Base-by-base conservation (phyloP, 1,139 yeast genomes). In the Taphrina communis region DNA sequence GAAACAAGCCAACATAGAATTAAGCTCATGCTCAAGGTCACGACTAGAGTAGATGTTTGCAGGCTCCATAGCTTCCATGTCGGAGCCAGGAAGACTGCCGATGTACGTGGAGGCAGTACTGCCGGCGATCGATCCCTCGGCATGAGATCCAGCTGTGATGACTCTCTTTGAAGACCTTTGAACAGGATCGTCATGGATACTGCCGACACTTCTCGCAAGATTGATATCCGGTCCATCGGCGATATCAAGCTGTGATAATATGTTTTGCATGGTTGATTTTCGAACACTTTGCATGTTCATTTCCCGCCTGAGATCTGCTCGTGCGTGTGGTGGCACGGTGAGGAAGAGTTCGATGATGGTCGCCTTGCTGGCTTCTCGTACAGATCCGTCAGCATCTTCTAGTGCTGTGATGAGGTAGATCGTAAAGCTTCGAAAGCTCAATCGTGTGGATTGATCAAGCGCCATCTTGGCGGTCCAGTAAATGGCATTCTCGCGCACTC, bases 221-320 rank as follows among this genome's bases (percentile, higher is more conserved):
- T 39, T 46, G 65, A 50, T 11, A 19, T 44, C 57, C 6, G 69
- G 61, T 12, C 61, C 69, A 41, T 67, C 68, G n/a, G 65, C 51
- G 9, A 66, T 50, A 6, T 62, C 70, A 53, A 72, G 59, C 38
- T 62, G 57, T 12, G 51, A n/a, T 25, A 72, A 59, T 9, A 72
- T 48, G 17, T 57, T 65, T 11, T 25, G 36, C 39, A 61, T 58
- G 21, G 76, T 73, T 38, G 74, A 69, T 1, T 73, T 67, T 0
- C 80, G 77, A 0, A 85, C 78, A n/a, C 78, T 76, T 65, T 82
- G 82, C 7, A 74, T 72, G 50, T 79, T 78, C 71, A 88, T 73
- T 67, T 85, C 86, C 36, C 79, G 78, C 5, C 82, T 77, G 50
- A 89, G 79, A 69, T 86, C 89, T 21, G 77, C 78, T 72, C 81